Percentiles rank a stretch among this genome's conserved stretches.
Conservation (phyloP, 2,329 filamentous ascomycete genomes). For the Phyllosticta ampelicida region DNA sequence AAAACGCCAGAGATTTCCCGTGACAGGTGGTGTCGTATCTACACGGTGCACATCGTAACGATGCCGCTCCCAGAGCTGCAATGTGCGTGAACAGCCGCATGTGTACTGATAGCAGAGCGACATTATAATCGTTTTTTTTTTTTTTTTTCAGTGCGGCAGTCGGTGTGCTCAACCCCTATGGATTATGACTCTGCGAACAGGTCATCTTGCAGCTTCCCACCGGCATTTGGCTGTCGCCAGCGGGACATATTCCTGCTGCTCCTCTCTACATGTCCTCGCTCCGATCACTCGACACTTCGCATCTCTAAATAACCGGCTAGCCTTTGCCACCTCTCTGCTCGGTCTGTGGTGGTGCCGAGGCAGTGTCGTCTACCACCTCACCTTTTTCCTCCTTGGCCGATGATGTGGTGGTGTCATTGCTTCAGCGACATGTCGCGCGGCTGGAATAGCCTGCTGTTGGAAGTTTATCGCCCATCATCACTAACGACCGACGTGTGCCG, state of each 20-base stretch:
- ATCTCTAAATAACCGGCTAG: background rate
- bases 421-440: background rate
- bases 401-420: background rate
- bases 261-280: background rate
- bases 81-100: background rate
- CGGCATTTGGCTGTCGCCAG: background rate
- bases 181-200: background rate
- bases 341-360: background rate
- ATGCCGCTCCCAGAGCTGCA: background rate
- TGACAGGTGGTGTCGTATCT: background rate
- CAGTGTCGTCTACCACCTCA: background rate
- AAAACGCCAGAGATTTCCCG: background rate
- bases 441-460: background rate
- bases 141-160: background rate
- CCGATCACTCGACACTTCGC: background rate
- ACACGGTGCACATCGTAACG: background rate
- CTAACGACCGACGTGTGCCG: background rate
- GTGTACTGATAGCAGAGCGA: background rate
- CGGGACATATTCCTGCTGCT: background rate
- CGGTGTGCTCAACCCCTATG: background rate
- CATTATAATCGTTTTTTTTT: background rate
- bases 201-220: background rate
- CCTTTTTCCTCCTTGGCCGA: background rate
- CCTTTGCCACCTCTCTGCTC: background rate
- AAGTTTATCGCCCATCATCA: background rate